Conservation (phyloP, 2,329 filamentous ascomycete species). For the Ophiostoma quercus region DNA sequence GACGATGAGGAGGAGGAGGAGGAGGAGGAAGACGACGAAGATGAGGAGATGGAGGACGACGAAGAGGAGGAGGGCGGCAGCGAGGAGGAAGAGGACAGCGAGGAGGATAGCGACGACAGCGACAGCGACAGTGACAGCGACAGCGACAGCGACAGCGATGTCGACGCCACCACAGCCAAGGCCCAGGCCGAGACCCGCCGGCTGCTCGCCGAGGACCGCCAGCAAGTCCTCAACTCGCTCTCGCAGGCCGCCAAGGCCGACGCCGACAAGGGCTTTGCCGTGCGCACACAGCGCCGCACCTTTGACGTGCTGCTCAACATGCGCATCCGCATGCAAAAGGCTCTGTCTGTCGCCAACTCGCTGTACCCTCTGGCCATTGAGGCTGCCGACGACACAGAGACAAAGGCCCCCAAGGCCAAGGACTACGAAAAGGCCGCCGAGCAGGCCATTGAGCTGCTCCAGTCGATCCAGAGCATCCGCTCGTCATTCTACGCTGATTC, state of each 20-base stretch:
- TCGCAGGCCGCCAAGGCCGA: constrained; percentile 67
- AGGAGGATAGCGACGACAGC: constrained; percentile 39
- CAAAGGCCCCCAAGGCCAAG: not conserved
- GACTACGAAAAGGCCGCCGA: constrained; percentile 78
- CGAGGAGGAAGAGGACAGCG: constrained; percentile 32
- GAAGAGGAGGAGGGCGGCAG: constrained; percentile 29
- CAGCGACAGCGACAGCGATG: constrained; percentile 35
- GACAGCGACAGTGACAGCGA: constrained; percentile 33
- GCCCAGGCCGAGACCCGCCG: constrained; percentile 57
- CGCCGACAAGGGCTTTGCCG: constrained; percentile 75
- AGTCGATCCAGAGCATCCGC: constrained; percentile 67
- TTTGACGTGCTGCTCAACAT: constrained; percentile 88
- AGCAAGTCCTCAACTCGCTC: constrained; percentile 57
- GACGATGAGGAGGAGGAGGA: constrained; percentile 33
- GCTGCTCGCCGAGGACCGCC: constrained; percentile 63
- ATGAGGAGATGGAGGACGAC: constrained; percentile 28
- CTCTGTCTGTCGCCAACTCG: constrained; percentile 74
- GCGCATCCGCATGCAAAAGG: constrained; percentile 89
- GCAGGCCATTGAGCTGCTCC: constrained; percentile 59
- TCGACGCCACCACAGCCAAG: constrained; percentile 32
- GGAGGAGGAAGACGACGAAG: constrained; percentile 32
- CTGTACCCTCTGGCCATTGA: constrained; percentile 48
- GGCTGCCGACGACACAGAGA: constrained; percentile 38
- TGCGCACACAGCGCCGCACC: constrained; percentile 76
- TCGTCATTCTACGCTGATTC: constrained; percentile 49